Percentiles rank a stretch among this genome's conserved stretches.
phyloP scores from a whole-genome alignment of 75 land plant genomes.

The Cupressus sempervirens region DNA sequence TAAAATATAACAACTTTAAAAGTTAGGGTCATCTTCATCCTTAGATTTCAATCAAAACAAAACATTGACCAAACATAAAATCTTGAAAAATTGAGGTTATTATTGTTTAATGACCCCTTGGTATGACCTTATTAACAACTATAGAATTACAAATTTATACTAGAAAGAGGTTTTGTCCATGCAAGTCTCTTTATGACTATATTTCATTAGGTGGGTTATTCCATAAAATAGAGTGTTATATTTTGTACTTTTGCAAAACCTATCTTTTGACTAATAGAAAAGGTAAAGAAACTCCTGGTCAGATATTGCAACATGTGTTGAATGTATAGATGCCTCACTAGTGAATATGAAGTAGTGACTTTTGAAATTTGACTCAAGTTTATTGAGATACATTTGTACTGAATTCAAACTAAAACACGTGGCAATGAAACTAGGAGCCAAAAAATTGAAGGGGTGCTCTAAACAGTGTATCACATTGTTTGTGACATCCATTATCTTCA shows the following conservation, averaged over 20 bases:
- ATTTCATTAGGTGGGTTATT: too few relatives aligned
- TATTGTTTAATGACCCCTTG: background rate
- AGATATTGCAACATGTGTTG: too few relatives aligned
- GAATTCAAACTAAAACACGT: background rate
- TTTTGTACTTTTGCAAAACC: too few relatives aligned
- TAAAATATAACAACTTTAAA: background rate
- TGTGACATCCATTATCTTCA: background rate
- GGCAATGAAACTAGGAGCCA: background rate
- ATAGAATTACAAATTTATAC: background rate
- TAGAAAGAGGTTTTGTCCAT: background rate
- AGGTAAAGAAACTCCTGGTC: background rate
- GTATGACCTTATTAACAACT: background rate
- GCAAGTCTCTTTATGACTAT: too few relatives aligned
- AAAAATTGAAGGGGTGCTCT: background rate
- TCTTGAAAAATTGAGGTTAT: background rate
- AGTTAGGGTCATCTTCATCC: background rate
- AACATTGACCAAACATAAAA: background rate
- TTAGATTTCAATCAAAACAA: background rate
- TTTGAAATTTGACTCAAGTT: background rate
- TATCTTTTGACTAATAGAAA: background rate
- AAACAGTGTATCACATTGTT: background rate
- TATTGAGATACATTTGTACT: background rate
- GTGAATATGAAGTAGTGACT: background rate
- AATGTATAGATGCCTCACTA: background rate
- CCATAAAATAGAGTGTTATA: too few relatives aligned